A percentile compares a stretch with the other conserved stretches of the same genome.
phyloP scores from a whole-genome alignment of 208 protist species.

The Wallacemonas sp. region DNA sequence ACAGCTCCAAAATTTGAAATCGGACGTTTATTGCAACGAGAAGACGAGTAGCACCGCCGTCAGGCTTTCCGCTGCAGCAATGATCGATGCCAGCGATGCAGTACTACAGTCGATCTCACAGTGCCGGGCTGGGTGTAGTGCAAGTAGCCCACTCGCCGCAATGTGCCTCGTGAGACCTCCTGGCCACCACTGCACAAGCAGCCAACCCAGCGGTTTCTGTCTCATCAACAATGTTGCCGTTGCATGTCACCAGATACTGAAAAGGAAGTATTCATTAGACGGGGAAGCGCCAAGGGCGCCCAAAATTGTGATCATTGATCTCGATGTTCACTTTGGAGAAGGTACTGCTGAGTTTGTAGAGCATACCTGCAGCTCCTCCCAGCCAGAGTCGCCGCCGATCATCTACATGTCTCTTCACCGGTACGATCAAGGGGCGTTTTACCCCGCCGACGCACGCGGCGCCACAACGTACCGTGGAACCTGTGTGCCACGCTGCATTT shows the following conservation, averaged over 20 bases:
- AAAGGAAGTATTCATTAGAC: conserved; percentile 11
- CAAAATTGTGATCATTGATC: conserved; percentile 83
- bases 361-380: conserved; percentile 8
- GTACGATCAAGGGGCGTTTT: conserved; percentile 69
- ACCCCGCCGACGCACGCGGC: conserved; percentile 45
- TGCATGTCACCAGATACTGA: conserved; percentile 50
- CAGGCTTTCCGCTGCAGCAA: conserved; percentile 53
- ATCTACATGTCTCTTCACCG: conserved; percentile 89
- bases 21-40: conserved; percentile 82
- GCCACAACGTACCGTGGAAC: conserved; percentile 32
- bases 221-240: conserved; percentile 90
- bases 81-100: conserved; percentile 56
- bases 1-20: conserved; percentile 42
- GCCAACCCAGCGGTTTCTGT: conserved; percentile 83
- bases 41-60: conserved; percentile 56
- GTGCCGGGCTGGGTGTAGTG: neutral
- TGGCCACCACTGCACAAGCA: conserved; percentile 83
- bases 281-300: conserved; percentile 11
- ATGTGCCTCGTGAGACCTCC: conserved; percentile 90
- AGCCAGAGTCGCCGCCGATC: conserved; percentile 23
- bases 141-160: conserved; percentile 29
- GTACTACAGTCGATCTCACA: conserved; percentile 24
- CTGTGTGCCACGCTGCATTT: conserved; percentile 39
- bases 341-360: conserved; percentile 92
- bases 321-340: conserved; percentile 94